Percentiles rank a stretch among this genome's conserved stretches.
Conservation (phyloP, 169 alveolate species). For the Perkinsus chesapeaki region DNA sequence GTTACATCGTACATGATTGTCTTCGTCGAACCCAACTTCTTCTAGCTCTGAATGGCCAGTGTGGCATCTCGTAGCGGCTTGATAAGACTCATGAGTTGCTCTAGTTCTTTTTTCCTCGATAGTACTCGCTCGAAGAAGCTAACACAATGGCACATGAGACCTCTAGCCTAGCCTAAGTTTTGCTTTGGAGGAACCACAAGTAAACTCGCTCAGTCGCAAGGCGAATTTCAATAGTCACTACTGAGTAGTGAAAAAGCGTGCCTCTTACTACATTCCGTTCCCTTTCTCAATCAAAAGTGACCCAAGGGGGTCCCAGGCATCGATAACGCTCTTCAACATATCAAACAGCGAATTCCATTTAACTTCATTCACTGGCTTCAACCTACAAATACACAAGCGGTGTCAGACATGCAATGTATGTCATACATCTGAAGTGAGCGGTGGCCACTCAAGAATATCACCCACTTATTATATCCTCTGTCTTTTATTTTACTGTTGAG, state of each 20-base stretch:
- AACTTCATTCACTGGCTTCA: background rate
- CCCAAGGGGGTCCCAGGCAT: background rate
- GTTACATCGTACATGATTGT: too few relatives aligned
- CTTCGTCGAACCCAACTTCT: background rate
- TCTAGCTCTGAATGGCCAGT: background rate
- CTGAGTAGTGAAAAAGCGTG: too few relatives aligned
- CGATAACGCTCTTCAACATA: background rate
- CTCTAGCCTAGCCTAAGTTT: too few relatives aligned
- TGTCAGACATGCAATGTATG: background rate
- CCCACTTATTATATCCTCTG: background rate
- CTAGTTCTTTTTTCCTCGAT: background rate
- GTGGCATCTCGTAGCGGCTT: background rate
- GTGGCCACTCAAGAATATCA: background rate
- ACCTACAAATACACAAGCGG: background rate
- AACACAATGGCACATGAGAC: too few relatives aligned
- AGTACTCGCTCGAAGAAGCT: background rate
- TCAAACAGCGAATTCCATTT: background rate
- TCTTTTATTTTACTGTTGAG: background rate
- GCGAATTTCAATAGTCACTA: too few relatives aligned
- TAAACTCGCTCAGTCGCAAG: too few relatives aligned
- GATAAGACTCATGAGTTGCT: background rate
- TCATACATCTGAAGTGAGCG: background rate
- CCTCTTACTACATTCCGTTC: too few relatives aligned
- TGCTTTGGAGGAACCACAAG: too few relatives aligned
- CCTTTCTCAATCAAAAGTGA: background rate